Evolutionary conservation across 176 grass and related monocot species (phyloP).

Genomic region (Pontederia paniculata): DNA sequence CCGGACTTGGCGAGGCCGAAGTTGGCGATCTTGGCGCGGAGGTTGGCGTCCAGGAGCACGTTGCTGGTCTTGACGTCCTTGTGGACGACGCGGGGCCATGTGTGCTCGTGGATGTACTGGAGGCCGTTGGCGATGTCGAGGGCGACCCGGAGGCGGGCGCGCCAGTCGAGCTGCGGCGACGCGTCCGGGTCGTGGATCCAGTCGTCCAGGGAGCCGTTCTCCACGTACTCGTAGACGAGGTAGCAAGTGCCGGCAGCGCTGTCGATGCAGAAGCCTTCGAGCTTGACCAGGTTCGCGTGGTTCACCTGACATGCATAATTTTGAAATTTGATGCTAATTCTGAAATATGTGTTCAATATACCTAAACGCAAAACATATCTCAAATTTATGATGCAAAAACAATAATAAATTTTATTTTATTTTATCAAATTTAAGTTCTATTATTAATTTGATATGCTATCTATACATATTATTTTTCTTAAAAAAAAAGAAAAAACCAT

Average conservation of each 20-base stretch:
- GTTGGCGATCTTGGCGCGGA: slow-evolving; percentile 96
- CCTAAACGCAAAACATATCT: too few relatives aligned
- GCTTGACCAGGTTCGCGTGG: slow-evolving; percentile 92
- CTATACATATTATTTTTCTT: too few relatives aligned
- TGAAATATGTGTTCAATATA: too few relatives aligned
- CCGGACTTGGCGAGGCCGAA: slow-evolving; percentile 96
- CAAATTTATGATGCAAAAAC: too few relatives aligned
- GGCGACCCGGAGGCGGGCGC: slow-evolving; percentile 63
- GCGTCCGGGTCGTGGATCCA: slow-evolving; percentile 38
- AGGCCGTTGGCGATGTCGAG: slow-evolving; percentile 85
- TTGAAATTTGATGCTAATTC: too few relatives aligned
- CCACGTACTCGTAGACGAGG: slow-evolving; percentile 91
- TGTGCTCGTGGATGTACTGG: slow-evolving; percentile 99
- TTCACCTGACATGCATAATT: slow-evolving; percentile 91
- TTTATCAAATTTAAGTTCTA: too few relatives aligned
- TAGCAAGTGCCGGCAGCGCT: slow-evolving; percentile 56
- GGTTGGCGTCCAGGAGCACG: slow-evolving; percentile 57
- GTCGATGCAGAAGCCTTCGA: slow-evolving; percentile 95
- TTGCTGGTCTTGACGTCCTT: slow-evolving; percentile 99
- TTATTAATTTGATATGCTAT: too few relatives aligned
- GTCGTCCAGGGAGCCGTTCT: slow-evolving; percentile 76
- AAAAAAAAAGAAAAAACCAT: too few relatives aligned
- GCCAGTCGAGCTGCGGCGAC: slow-evolving; percentile 43
- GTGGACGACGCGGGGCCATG: slow-evolving; percentile 97
- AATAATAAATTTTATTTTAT: too few relatives aligned